Conservation (phyloP, 108 stramenopile species). For the Nitzschia sp. region DNA sequence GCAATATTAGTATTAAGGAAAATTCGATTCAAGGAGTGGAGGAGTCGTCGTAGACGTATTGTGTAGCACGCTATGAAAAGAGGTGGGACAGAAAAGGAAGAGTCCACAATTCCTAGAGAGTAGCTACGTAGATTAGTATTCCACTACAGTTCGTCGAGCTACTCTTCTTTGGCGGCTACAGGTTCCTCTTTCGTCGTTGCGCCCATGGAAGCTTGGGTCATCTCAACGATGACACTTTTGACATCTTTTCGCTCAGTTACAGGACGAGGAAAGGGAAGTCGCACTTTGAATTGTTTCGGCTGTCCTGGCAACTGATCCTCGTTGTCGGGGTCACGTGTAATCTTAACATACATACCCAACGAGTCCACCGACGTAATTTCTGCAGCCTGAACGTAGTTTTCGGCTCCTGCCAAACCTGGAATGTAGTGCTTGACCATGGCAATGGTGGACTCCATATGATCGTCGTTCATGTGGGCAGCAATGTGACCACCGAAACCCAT, state of each 20-base stretch:
- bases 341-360: slow-evolving; percentile 91
- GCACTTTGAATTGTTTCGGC: slow-evolving; percentile 79
- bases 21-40: background rate
- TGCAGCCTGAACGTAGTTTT: slow-evolving; percentile 62
- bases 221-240: slow-evolving; percentile 80
- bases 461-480: slow-evolving; percentile 95
- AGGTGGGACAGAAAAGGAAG: no score
- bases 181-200: background rate
- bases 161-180: background rate
- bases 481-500: slow-evolving; percentile 74
- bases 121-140: no score
- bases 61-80: no score
- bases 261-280: slow-evolving; percentile 75
- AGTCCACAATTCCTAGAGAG: no score
- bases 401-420: slow-evolving; percentile 55
- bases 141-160: no score
- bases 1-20: no score
- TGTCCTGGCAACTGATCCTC: slow-evolving; percentile 50
- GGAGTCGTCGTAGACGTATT: background rate
- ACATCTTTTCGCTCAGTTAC: slow-evolving; percentile 73
- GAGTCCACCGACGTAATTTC: slow-evolving; percentile 90
- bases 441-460: slow-evolving; percentile 82
- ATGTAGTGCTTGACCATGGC: slow-evolving; percentile 88
- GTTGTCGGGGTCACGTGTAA: slow-evolving; percentile 68
- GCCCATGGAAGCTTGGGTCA: slow-evolving; percentile 60